Percentiles rank a stretch among this genome's conserved stretches.
Evolutionary conservation across 345 rosid genomes (phyloP).

Genomic region (Trapa bicornis): DNA sequence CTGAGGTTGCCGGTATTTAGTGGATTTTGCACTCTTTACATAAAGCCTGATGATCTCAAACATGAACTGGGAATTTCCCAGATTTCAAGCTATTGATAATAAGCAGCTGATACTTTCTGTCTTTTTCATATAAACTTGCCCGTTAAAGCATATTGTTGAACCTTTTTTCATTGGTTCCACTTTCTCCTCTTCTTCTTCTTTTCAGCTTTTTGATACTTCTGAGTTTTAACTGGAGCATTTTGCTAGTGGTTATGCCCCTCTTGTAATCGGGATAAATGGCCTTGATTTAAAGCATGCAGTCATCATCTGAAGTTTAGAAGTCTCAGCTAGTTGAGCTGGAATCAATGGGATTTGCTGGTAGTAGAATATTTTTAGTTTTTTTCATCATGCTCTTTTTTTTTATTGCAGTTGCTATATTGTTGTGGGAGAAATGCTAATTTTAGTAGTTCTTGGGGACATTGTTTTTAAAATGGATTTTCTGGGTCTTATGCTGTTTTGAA

Average conservation of each 20-base stretch:
- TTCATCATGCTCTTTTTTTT: neutral
- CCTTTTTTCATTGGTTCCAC: no score
- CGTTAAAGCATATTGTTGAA: no score
- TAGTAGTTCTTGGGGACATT: neutral
- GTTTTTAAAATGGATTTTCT: neutral
- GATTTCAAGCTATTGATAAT: neutral
- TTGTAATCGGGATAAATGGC: slow-evolving; percentile 59
- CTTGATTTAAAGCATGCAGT: neutral
- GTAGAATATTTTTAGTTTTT: neutral
- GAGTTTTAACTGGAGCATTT: neutral
- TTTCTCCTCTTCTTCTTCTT: no score
- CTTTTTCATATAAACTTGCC: no score
- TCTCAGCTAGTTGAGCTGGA: neutral
- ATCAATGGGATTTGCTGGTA: neutral
- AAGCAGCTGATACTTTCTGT: neutral
- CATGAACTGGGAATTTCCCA: no score
- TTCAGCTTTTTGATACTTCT: neutral
- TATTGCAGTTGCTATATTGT: no score
- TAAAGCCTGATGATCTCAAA: no score
- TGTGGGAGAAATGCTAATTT: no score
- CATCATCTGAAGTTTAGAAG: neutral
- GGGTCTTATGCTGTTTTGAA: neutral
- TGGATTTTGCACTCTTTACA: no score
- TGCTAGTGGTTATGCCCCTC: neutral
- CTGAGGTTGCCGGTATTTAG: no score